Evolutionary conservation across 1,284 basidiomycete genomes (phyloP), one percentile per base, ranked within the genome.

Genomic region (Sanguinoderma infundibulare): DNA sequence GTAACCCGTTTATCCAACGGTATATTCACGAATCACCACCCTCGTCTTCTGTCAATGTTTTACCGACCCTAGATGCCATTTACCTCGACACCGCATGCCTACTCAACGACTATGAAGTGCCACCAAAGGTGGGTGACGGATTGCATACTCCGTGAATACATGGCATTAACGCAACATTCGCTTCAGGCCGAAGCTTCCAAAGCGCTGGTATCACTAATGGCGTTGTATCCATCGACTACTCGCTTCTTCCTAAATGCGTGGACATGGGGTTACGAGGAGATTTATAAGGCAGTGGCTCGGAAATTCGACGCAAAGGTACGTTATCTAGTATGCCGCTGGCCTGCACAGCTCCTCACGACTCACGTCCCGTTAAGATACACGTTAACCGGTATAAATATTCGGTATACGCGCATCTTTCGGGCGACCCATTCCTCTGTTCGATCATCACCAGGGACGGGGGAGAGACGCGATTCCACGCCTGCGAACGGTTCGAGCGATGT

Each of bases 221-320:
- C 79, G 5, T 69, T 86, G 9, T 92, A 89, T 65, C 91, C 94
- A 0, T 62, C 78, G 0, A 78, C 81, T 5, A 90, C 89, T 0
- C 80, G 85, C 52, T 97, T 98, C 77, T 98, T 94, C 77, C 82
- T 98, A 64, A 95, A 98, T 68, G 74, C 85, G 0, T 98, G 96
- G 96, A 98, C 95, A 0, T 95, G 92, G 88, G 96, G 96, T 0
- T 95, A 94, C 72, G 94, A 96, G 73, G 91, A 95, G 49, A 78
- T 95, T 17, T 78, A 96, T 32, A 93, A 94, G 70, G 90, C 83
- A 0, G 78, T 97, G 2, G 83, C 90, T 0, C 76, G 79, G 2
- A 76, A 79, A 0, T 96, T 96, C 68, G 76, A 82, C 38, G 79
- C 81, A 42, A 81, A 82, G 75, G 92, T 92, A 66, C 12, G 62